A percentile compares a stretch with the other conserved stretches of the same genome.
phyloP scores from a whole-genome alignment of 352 stramenopile genomes.

The Plasmopara viticola region DNA sequence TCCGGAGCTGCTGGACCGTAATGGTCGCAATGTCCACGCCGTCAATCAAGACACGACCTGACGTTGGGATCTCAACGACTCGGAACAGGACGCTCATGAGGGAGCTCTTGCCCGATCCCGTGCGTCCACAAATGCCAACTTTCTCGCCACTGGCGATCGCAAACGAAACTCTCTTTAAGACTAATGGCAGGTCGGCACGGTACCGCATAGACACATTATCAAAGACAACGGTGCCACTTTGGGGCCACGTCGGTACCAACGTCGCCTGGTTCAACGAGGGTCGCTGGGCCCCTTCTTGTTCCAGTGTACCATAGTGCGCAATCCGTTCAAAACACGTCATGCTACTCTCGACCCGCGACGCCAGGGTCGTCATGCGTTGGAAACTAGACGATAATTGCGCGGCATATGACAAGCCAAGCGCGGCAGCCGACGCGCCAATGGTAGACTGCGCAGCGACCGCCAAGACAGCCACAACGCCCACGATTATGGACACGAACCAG shows the following conservation, averaged over 20 bases:
- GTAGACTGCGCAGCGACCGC: constrained; percentile 50
- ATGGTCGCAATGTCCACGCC: constrained; percentile 59
- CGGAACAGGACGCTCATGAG: constrained; percentile 41
- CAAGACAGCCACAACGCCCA: constrained; percentile 82
- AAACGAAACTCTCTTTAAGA: constrained; percentile 34
- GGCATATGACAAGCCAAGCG: constrained; percentile 32
- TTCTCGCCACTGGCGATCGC: constrained; percentile 76
- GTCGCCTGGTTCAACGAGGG: constrained; percentile 7
- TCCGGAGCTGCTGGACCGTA: constrained; percentile 24
- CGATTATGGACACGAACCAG: constrained; percentile 74
- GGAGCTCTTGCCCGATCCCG: constrained; percentile 39
- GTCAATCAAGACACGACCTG: constrained; percentile 78
- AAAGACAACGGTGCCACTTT: constrained; percentile 30
- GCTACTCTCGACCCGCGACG: constrained; percentile 43
- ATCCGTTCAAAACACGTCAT: constrained; percentile 47
- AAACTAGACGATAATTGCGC: constrained; percentile 40
- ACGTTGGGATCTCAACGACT: constrained; percentile 27
- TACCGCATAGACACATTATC: constrained; percentile 44
- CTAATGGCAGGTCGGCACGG: constrained; percentile 33
- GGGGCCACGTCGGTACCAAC: constrained; percentile 28
- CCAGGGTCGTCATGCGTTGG: constrained; percentile 24
- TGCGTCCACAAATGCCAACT: constrained; percentile 51
- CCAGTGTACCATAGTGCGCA: constrained; percentile 26
- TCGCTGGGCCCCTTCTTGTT: constrained; percentile 34
- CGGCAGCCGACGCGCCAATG: constrained; percentile 20